Evolutionary conservation across 2,329 filamentous ascomycete species (phyloP).

Genomic region (Cryphonectria nitschkei): DNA sequence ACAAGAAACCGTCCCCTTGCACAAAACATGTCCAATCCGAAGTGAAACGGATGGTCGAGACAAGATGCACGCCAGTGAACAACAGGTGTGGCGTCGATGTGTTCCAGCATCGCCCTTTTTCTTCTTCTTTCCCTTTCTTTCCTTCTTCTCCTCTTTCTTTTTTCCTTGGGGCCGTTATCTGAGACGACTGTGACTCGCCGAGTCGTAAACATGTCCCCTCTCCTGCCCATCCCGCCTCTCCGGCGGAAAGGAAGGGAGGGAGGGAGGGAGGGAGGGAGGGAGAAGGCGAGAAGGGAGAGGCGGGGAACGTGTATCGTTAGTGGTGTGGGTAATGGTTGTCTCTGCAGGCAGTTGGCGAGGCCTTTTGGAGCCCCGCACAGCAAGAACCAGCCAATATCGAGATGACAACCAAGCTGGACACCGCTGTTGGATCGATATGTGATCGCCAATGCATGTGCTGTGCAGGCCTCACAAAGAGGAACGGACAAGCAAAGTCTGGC

Average conservation of each 20-base stretch:
- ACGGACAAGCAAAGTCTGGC: neutral
- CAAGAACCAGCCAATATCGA: neutral
- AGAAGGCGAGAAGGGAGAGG: too few species aligned
- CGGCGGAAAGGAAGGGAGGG: neutral
- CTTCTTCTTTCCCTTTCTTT: too few species aligned
- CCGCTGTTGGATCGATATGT: neutral
- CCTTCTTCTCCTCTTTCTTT: too few species aligned
- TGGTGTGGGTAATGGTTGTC: neutral
- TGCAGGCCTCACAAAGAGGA: neutral
- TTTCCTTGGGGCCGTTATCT: neutral
- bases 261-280: too few species aligned
- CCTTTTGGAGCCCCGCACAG: neutral
- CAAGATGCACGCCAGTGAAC: neutral
- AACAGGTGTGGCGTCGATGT: neutral
- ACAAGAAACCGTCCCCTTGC: neutral
- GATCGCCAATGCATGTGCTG: conserved; percentile 5
- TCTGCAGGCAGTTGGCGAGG: neutral
- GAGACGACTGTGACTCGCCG: neutral
- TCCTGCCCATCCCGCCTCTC: neutral
- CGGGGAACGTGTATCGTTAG: too few species aligned
- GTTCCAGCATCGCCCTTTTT: neutral
- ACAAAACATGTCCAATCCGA: neutral
- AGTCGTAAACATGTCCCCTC: neutral
- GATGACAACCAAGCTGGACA: neutral
- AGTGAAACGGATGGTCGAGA: neutral